Base-by-base conservation (phyloP, 805 yeast genomes). In the Zygotorulaspora chibaensis region DNA sequence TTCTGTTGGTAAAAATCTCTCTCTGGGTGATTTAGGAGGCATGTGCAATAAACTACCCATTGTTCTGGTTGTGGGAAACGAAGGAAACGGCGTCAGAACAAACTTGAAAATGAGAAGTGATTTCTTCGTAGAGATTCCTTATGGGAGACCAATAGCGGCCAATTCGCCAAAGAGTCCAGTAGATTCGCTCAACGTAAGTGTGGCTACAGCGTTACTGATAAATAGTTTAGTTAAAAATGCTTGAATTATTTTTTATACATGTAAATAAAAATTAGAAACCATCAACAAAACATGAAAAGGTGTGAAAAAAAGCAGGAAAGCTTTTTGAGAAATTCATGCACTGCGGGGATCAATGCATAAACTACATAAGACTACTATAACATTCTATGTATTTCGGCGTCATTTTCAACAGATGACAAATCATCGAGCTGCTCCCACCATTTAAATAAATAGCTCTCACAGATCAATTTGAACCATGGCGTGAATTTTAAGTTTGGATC, bases 401-500 rank as follows among this genome's bases (percentile, higher is more conserved):
- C 77, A 45, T 67, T 64, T 55, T 67, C 69, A 34, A 76, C 80
- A 37, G 69, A 62, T 5, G 75, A 74, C 52, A 87, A 71, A 50
- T 75, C 70, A 61, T 79, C 81, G 51, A 90, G 71, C 48, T 79
- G 74, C 23, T 75, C 79, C 99, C 99, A 93, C 99, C 99, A 93
- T 52, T 85, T 74, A 71, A 86, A 93, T 61, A 93, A 72, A 61
- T 87, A 87, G 38, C 86, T 80, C 63, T 93, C 90, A 66, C 99
- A 93, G 56, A 93, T 93, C 54, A 93, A 77, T 68, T 87, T 88
- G 73, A 93, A 93, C 99, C 99, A 93, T 4, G 99, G 99, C 4
- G 99, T 93, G 69, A 93, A 93, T 9, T 79, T 73, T 51, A 85
- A 73, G n/a, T 59, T 46, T 15, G 70, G 57, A 63, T 90, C 87